These are phyloP conservation scores for Fusarium chlamydosporum DNA, from an alignment of 2,329 filamentous ascomycete species.

Conservation along the genomic window DNA sequence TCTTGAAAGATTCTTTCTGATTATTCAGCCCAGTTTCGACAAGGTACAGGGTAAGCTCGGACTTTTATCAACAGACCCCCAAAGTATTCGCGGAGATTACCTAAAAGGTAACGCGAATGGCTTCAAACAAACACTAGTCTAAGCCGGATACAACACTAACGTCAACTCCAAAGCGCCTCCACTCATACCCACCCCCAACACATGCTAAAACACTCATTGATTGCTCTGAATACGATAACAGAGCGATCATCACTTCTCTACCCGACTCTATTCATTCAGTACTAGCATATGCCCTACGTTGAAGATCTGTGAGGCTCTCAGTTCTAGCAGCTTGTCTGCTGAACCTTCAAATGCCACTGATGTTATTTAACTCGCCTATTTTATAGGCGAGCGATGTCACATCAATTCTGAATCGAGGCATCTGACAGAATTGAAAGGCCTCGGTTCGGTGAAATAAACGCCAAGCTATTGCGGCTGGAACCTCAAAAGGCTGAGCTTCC, in stretches of 20 bases:
- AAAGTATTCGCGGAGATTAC: slow-evolving; percentile 20
- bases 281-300: background rate
- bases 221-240: background rate
- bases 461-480: slow-evolving; percentile 16
- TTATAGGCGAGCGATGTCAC: background rate
- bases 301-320: background rate
- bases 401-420: too few relatives aligned
- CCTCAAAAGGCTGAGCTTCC: slow-evolving; percentile 22
- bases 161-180: background rate
- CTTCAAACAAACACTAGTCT: background rate
- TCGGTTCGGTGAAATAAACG: slow-evolving; percentile 4
- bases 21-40: background rate
- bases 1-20: background rate
- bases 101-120: slow-evolving; percentile 7
- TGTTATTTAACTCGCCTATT: background rate
- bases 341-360: background rate
- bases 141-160: slow-evolving; percentile 1
- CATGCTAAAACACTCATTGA: background rate
- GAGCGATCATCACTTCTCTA: background rate
- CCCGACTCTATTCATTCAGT: too few relatives aligned
- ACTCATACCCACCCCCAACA: slow-evolving; percentile 15
- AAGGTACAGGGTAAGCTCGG: background rate
- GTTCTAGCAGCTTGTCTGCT: background rate
- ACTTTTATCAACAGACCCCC: background rate
- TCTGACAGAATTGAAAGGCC: slow-evolving; percentile 1